Evolutionary conservation across 31 red algal genomes (phyloP), one percentile per base, ranked within the genome.

Genomic region (Asparagopsis taxiformis): DNA sequence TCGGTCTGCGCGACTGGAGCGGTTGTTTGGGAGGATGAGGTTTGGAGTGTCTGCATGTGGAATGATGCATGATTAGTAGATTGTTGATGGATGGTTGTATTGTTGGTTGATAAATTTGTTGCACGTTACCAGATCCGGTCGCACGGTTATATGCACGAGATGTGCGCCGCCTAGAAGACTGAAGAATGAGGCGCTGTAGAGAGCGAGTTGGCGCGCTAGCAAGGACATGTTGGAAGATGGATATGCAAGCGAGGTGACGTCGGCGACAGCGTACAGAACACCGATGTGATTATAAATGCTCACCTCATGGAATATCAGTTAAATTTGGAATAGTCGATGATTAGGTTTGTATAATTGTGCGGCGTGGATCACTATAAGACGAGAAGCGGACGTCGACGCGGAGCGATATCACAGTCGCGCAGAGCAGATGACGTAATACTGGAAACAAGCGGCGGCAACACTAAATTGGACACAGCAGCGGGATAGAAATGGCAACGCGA

Each of bases 131-230:
- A 85, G 65, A 59, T 85, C 70, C 17, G 81, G 81, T 43, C 69
- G 54, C 4, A 85, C 51, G 31, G 81, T 85, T 3, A 85, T 69
- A 52, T 85, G 81, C 21, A 85, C 61, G 25, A 85, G 59, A 33
- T 85, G 81, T 17, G 81, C 81, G 24, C 81, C 81, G 22, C 56
- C 62, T 22, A 85, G 35, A 22, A 85, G 32, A 55, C 81, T 85
- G 11, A 62, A 35, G 3, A 85, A 59, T 55, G 81, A 85, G 23
- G 81, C 70, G 36, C 50, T 56, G 70, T 85, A 85, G 36, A 85
- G 61, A 1, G 39, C 62, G 8, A 59, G 13, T 35, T 70, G 57
- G 34, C 62, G 50, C 21, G 32, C 15, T 2, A 69, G 32, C 21
- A 52, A 52, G 3, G 77, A 80, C 28, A 62, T 32, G 57, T 33